These are phyloP conservation scores for Dispira parvispora DNA, from an alignment of 192 early-diverging fungal genomes.

Conservation along the genomic window DNA sequence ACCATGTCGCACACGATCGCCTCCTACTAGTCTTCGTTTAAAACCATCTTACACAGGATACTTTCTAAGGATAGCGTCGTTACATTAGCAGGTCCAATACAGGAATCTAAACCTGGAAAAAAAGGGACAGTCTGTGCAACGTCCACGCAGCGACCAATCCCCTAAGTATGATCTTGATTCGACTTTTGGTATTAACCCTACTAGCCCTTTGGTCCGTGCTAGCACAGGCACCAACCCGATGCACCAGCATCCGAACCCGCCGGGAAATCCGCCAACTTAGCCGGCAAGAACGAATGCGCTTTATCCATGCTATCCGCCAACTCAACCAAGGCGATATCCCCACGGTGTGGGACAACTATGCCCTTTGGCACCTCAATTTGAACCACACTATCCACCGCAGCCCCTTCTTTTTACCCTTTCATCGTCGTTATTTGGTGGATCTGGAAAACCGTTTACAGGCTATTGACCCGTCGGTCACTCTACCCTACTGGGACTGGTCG, in stretches of 20 bases:
- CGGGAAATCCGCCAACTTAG: constrained; percentile 28
- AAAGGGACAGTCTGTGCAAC: too few relatives aligned
- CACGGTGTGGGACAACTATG: constrained; percentile 15
- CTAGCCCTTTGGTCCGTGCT: not conserved
- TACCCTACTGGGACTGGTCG: constrained; percentile 31
- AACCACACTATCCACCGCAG: constrained; percentile 23
- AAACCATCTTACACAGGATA: too few relatives aligned
- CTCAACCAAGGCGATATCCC: constrained; percentile 24
- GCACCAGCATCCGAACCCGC: constrained; percentile 18
- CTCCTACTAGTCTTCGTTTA: too few relatives aligned
- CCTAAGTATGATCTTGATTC: too few relatives aligned
- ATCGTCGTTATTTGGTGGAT: constrained; percentile 28
- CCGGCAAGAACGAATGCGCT: constrained; percentile 20
- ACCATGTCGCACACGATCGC: too few relatives aligned
- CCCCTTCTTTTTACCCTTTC: constrained; percentile 29
- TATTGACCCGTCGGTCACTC: constrained; percentile 23
- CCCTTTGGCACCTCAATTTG: constrained; percentile 21
- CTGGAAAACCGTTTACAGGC: constrained; percentile 22
- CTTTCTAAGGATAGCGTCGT: too few relatives aligned
- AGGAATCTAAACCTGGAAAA: too few relatives aligned
- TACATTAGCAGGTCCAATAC: too few relatives aligned
- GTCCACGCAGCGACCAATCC: too few relatives aligned
- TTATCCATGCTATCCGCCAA: constrained; percentile 18
- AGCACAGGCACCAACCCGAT: constrained; percentile 1
- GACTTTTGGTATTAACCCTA: not conserved